Conservation (phyloP, 2,329 filamentous ascomycete genomes). For the Leptosphaerulina australis region DNA sequence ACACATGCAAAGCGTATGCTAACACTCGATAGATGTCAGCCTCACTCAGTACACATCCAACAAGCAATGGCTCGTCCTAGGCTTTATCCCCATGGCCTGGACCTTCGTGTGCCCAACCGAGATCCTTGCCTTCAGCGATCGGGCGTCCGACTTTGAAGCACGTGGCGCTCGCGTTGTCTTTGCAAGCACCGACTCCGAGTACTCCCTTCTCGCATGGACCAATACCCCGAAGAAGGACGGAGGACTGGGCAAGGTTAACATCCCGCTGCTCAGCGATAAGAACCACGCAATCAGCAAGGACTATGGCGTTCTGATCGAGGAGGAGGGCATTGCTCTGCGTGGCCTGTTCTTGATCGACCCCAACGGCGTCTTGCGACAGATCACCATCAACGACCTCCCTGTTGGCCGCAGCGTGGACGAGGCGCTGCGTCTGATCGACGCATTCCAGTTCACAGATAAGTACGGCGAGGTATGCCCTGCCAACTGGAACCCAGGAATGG, state of each 20-base stretch:
- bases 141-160: constrained; percentile 63
- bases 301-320: constrained; percentile 69
- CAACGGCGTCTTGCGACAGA: constrained; percentile 65
- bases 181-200: constrained; percentile 67
- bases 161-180: constrained; percentile 67
- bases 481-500: constrained; percentile 51
- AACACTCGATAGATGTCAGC: constrained; percentile 40
- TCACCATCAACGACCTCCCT: constrained; percentile 69
- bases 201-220: constrained; percentile 64
- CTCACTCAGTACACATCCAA: constrained; percentile 49
- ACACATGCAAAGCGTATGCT: constrained; percentile 12
- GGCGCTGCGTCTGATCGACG: constrained; percentile 62
- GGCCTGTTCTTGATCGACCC: constrained; percentile 71
- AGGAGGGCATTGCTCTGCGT: constrained; percentile 67
- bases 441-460: constrained; percentile 55
- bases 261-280: constrained; percentile 68
- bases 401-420: constrained; percentile 70
- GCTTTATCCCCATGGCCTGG: constrained; percentile 72
- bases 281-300: constrained; percentile 64
- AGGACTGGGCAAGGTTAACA: constrained; percentile 65
- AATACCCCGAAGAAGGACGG: constrained; percentile 64
- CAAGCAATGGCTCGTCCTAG: constrained; percentile 66
- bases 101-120: constrained; percentile 71
- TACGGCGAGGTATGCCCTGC: constrained; percentile 53
- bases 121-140: constrained; percentile 69